phyloP scores from a whole-genome alignment of 305 asterid genomes.

The Solanum hybrid region DNA sequence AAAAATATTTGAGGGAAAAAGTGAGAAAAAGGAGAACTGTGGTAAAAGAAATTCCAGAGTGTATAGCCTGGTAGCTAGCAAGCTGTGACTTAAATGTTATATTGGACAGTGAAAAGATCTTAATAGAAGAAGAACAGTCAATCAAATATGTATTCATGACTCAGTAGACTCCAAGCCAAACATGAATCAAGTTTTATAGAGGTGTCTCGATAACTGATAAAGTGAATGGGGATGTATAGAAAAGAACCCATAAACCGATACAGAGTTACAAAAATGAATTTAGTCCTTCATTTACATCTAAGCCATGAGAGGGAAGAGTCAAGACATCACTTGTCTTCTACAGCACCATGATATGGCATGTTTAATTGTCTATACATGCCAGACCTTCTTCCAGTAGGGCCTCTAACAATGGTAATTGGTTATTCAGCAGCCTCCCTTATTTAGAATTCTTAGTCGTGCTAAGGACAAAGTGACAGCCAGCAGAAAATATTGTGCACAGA shows the following conservation, averaged over 20 bases:
- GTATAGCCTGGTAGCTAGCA: not conserved
- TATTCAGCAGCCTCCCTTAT: not conserved
- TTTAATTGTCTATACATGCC: not conserved
- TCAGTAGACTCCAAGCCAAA: not conserved
- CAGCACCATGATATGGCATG: not conserved
- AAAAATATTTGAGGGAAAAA: conserved; percentile 1
- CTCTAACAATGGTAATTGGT: not conserved
- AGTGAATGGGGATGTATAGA: not conserved
- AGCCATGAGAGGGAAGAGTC: not conserved
- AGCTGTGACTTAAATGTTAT: not conserved
- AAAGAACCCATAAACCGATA: not conserved
- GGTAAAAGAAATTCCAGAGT: not conserved
- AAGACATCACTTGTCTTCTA: not conserved
- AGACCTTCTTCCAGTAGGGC: not conserved
- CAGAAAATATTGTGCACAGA: not conserved
- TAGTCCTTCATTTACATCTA: not conserved
- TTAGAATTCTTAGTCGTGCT: not conserved
- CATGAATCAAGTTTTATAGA: not conserved
- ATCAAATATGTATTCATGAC: not conserved
- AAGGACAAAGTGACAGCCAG: not conserved
- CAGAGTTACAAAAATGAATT: not conserved
- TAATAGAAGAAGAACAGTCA: not conserved
- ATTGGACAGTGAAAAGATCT: not conserved
- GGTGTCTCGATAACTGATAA: not conserved
- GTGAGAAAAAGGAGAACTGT: not conserved